Percentiles rank a stretch among this genome's conserved stretches.
Conservation (phyloP, 805 yeast species). For the Candida dendrica region DNA sequence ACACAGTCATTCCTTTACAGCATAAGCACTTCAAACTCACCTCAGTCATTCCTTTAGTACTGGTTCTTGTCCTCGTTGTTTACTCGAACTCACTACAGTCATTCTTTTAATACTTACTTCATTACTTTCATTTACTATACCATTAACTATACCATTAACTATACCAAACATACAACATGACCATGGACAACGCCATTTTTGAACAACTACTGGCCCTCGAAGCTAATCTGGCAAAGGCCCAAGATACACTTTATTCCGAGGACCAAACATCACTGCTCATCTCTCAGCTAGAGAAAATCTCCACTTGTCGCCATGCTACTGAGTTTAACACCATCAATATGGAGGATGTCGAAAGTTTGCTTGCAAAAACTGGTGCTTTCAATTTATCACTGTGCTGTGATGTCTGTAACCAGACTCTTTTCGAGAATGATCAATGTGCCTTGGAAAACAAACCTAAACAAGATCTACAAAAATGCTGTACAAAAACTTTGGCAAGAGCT, state of each 20-base stretch:
- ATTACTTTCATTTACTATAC: not conserved
- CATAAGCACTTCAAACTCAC: no score
- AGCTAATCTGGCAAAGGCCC: not conserved
- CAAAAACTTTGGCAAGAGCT: conserved; percentile 6
- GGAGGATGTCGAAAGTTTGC: conserved; percentile 15
- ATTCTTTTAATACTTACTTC: not conserved
- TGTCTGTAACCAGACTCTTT: conserved; percentile 19
- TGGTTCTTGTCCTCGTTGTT: not conserved
- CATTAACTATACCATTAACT: no score
- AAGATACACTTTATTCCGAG: not conserved
- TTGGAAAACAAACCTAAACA: conserved; percentile 4
- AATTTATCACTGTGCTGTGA: conserved; percentile 19
- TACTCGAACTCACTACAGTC: conserved; percentile 1
- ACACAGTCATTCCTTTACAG: no score
- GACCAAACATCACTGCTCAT: not conserved
- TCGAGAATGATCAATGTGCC: conserved; percentile 18
- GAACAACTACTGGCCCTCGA: conserved; percentile 16
- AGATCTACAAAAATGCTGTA: conserved; percentile 16
- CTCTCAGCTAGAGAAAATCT: conserved; percentile 1
- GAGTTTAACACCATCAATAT: conserved; percentile 22
- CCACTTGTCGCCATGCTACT: conserved; percentile 1
- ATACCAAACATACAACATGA: no score
- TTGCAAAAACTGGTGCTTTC: conserved; percentile 16
- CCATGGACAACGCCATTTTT: conserved; percentile 11
- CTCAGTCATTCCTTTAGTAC: no score